Evolutionary conservation across 108 stramenopile species (phyloP).

Genomic region (Cyclotella cryptica): DNA sequence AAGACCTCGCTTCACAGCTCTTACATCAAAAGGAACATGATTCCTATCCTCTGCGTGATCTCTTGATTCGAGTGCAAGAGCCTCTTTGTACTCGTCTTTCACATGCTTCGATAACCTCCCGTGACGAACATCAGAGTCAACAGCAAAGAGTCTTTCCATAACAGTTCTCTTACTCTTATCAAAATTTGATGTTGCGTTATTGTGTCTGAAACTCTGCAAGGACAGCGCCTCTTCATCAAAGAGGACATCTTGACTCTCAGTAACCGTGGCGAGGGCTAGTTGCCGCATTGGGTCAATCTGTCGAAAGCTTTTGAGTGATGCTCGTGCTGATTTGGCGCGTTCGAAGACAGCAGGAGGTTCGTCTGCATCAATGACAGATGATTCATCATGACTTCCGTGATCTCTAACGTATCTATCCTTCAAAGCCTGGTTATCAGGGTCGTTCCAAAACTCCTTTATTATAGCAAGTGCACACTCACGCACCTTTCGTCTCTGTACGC

Average conservation of each 20-base stretch:
- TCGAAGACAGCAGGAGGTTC: constrained; percentile 76
- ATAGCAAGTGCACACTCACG: constrained; percentile 72
- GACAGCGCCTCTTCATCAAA: constrained; percentile 85
- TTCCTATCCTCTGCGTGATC: constrained; percentile 12
- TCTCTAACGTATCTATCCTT: constrained; percentile 15
- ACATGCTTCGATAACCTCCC: constrained; percentile 79
- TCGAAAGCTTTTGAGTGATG: constrained; percentile 52
- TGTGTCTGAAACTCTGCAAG: constrained; percentile 70
- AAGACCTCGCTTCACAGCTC: constrained; percentile 67
- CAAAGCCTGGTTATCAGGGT: constrained; percentile 2
- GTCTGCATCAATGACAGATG: constrained; percentile 56
- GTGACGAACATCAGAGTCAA: constrained; percentile 80
- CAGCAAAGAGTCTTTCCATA: constrained; percentile 81
- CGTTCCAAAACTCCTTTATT: constrained; percentile 61
- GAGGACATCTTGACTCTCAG: constrained; percentile 45
- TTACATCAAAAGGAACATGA: constrained; percentile 28
- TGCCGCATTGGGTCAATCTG: constrained; percentile 35
- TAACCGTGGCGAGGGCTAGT: constrained; percentile 60
- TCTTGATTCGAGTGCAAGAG: constrained; percentile 41
- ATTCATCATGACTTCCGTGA: constrained; percentile 30
- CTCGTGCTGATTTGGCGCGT: constrained; percentile 67
- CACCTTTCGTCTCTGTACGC: constrained; percentile 62
- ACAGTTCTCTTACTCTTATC: constrained; percentile 73
- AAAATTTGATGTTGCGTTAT: constrained; percentile 56
- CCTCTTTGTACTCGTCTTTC: constrained; percentile 59